Conservation (phyloP, 495 filamentous ascomycete genomes). For the Penicillium malachiteum region DNA sequence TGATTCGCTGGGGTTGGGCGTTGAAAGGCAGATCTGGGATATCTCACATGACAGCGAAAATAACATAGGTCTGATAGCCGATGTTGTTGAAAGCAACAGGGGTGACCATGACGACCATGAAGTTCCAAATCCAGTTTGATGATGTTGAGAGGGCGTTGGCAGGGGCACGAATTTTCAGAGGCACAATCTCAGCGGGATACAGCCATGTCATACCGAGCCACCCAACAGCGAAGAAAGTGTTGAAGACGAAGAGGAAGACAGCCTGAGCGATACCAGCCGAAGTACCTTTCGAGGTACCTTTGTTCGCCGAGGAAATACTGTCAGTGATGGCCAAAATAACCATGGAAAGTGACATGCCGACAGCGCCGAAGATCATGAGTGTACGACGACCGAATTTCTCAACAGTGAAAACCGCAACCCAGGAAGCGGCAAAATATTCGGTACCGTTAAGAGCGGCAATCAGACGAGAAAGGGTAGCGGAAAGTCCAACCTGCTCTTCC, state of each 20-base stretch:
- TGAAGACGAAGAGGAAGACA: constrained; percentile 71
- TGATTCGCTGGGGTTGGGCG: not conserved
- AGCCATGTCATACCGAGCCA: constrained; percentile 78
- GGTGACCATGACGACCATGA: constrained; percentile 63
- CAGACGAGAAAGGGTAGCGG: constrained; percentile 57
- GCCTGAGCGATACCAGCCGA: constrained; percentile 49
- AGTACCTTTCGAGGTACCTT: constrained; percentile 25
- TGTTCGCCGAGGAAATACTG: constrained; percentile 24
- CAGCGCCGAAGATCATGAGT: constrained; percentile 71
- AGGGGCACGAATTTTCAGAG: constrained; percentile 63
- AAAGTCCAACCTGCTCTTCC: constrained; percentile 54
- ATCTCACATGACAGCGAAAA: constrained; percentile 61
- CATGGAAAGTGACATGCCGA: constrained; percentile 69
- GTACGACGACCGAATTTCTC: constrained; percentile 66
- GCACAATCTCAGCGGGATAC: constrained; percentile 67
- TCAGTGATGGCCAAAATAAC: constrained; percentile 58
- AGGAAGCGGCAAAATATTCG: constrained; percentile 72
- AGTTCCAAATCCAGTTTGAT: constrained; percentile 63
- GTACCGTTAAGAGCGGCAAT: constrained; percentile 73
- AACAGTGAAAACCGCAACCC: constrained; percentile 69
- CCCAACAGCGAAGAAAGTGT: constrained; percentile 73
- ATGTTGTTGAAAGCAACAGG: constrained; percentile 63
- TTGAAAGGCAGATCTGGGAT: not conserved
- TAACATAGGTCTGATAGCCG: constrained; percentile 64
- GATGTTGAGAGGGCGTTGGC: constrained; percentile 65